Base-by-base conservation (phyloP, 1,284 basidiomycete genomes). In the Singerocomus rubriflavus region DNA sequence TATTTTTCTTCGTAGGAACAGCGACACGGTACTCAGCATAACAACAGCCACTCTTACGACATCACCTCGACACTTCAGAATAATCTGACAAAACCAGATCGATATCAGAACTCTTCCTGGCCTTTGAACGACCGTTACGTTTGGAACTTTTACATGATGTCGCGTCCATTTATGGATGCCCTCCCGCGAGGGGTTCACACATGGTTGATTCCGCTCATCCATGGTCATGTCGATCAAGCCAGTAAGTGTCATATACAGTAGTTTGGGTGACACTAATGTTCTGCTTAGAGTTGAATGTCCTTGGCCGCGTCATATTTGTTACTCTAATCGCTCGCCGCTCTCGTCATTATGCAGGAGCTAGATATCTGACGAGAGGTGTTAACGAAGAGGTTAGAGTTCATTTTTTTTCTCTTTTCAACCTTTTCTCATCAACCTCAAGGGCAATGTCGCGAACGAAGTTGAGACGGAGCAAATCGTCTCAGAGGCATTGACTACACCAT, bases 381-480 rank as follows among this genome's bases (percentile, higher is more conserved):
- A 95, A 98, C 62, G 90, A 95, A 58, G 84, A 93, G 75, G 90
- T 90, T 46, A 8, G 34, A 14, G 3, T 12, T 8, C 12, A 31
- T 4, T 7, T n/a, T 40, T 40, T 9, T 13, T 21, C 9, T 29
- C 0, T 25, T 17, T 29, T 41, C 6, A n/a, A 17, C 5, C 0
- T 34, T 32, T 29, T 31, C 37, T 56, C 39, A 56, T 37, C 41
- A 43, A n/a, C n/a, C 7, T 30, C 5, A 60, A 95, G 90, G 97
- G 97, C 2, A 92, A 98, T 64, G 97, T 99, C 2, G 97, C 96
- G 1, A 99, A 99, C 63, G 97, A 99, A 70, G 97, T 99, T 3
- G 97, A 99, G 71, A 98, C 95, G 0, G 97, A 99, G 64, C 97
- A 99, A 65, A 97, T 99, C 46, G 95, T 99, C 1, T 93, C 89